These are phyloP conservation scores for Agaricales sp. DNA, from an alignment of 1,284 basidiomycete genomes.

Conservation along the genomic window DNA sequence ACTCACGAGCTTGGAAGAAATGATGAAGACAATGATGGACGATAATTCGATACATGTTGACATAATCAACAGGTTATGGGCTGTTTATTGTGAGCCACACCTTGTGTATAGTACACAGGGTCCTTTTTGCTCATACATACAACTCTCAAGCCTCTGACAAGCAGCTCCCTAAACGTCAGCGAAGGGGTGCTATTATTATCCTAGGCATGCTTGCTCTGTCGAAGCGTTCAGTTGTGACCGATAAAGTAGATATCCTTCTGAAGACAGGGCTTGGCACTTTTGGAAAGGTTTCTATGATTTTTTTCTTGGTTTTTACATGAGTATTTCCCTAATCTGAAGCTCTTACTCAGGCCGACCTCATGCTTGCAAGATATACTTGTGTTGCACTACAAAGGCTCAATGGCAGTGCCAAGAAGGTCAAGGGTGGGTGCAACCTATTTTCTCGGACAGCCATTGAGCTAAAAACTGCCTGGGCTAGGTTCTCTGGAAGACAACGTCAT, in stretches of 20 bases:
- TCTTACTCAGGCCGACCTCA: constrained; percentile 65
- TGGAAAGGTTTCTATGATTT: constrained; percentile 51
- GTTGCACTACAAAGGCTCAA: constrained; percentile 87
- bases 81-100: constrained; percentile 74
- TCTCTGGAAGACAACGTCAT: constrained; percentile 84
- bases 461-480: constrained; percentile 30
- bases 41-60: constrained; percentile 74
- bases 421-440: constrained; percentile 44
- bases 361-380: constrained; percentile 88
- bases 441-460: not conserved
- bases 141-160: constrained; percentile 50
- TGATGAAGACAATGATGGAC: constrained; percentile 93
- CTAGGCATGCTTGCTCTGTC: constrained; percentile 93
- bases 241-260: constrained; percentile 79
- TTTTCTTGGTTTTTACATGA: not conserved
- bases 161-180: constrained; percentile 70
- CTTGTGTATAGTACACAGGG: not conserved
- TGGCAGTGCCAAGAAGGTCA: constrained; percentile 95
- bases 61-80: constrained; percentile 89
- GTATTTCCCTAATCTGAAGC: constrained; percentile 2
- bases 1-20: constrained; percentile 91
- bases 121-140: not conserved
- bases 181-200: constrained; percentile 90
- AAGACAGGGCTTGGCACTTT: constrained; percentile 82
- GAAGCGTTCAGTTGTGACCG: constrained; percentile 75